Base-by-base conservation (phyloP, 192 early-diverging fungal genomes). In the Allomyces arbusculus region DNA sequence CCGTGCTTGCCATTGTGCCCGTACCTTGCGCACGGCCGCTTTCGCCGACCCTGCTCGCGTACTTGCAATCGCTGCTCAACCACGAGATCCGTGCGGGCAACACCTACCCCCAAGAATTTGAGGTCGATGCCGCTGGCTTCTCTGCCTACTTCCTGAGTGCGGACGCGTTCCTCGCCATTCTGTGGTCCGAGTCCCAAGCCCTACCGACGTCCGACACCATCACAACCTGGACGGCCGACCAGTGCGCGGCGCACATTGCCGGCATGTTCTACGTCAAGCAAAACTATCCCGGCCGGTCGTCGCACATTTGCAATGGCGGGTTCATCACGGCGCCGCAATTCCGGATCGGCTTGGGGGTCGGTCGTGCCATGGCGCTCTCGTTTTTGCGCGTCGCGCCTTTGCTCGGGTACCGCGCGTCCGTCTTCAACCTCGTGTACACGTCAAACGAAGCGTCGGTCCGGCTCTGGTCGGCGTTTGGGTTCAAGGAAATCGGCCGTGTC, bases 361-460 rank as follows among this genome's bases (percentile, higher is more conserved):
- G 87, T 3, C 76, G 71, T 4, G 80, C 77, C 19, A 73, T 90
- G 74, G 87, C 71, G 19, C 72, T 76, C 45, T 75, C 84, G 0
- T 91, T 87, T 67, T 64, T 86, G 7, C 28, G 63, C 22, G 24
- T 89, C 5, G 86, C 80, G 10, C 85, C 89, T 4, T 23, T 76
- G 20, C 72, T 89, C 44, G 87, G 87, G 10, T 91, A 89, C 75
- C 73, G 76, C 33, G 84, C 86, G 7, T 80, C 80, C 10, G 77
- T 91, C 71, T 91, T 91, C 71, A 91, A 91, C 69, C 79, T 91
- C 1, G 89, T 91, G 16, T 91, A 88, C 76, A 82, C 70, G 9
- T 83, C 71, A 62, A 90, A 90, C 69, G 70, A 71, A 9, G 79
- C 81, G n/a, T 84, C 82, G 1, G 75, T 87, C 61, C 63, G 67